Conservation (phyloP, 257 asterid genomes). For the Ehretia macrophylla region DNA sequence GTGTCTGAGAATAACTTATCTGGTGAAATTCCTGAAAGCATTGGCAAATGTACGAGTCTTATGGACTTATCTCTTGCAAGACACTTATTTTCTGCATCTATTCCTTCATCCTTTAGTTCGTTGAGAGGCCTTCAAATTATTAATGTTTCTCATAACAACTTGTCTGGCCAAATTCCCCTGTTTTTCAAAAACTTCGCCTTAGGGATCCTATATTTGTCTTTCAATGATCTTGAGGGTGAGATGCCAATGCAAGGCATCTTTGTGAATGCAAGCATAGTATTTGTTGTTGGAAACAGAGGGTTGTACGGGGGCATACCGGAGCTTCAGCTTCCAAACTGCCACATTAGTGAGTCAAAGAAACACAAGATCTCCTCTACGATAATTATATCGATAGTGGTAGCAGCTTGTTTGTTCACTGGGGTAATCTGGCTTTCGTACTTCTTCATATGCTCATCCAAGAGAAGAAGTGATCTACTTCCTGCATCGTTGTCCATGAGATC, state of each 20-base stretch:
- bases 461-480: not conserved
- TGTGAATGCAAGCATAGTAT: conserved; percentile 7
- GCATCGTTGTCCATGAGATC: not conserved
- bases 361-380: not conserved
- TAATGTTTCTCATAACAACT: conserved; percentile 27
- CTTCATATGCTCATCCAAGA: not conserved
- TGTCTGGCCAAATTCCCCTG: conserved; percentile 21
- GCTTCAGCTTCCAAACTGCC: conserved; percentile 14
- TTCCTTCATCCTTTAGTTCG: conserved; percentile 18
- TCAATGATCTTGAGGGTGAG: conserved; percentile 19
- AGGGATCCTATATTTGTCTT: conserved; percentile 18
- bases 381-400: not conserved
- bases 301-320: conserved; percentile 19
- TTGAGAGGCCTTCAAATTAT: conserved; percentile 16
- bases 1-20: conserved; percentile 23
- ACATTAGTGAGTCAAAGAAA: not conserved
- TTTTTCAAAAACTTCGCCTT: conserved; percentile 1
- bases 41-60: conserved; percentile 12
- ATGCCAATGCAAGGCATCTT: conserved; percentile 16
- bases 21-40: conserved; percentile 16
- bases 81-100: conserved; percentile 14
- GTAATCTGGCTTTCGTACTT: not conserved
- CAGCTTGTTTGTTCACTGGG: not conserved
- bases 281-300: conserved; percentile 9
- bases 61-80: conserved; percentile 2